Evolutionary conservation across 1,139 yeast genomes (phyloP), one percentile per base, ranked within the genome.

Genomic region (Taphrina populina): DNA sequence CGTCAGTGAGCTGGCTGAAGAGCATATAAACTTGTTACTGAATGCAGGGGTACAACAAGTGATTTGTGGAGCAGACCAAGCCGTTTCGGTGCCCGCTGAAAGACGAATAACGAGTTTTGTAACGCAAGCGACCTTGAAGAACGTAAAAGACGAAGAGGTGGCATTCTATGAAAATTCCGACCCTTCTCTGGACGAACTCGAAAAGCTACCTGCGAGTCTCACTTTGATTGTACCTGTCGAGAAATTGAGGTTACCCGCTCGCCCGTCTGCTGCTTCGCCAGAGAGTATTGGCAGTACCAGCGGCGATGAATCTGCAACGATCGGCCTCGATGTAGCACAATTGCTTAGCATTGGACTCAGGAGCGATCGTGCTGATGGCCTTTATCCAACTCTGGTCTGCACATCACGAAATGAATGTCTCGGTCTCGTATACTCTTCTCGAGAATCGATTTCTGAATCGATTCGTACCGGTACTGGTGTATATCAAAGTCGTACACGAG

Each of bases 341-440:
- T 6, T 39, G 24, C 24, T 49, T 15, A 19, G 15, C 19, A 49
- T 49, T 13, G 54, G 54, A 23, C 20, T 37, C 10, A 76, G 76
- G 27, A 84, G 96, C 1, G 98, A 92, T 69, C 82, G 98, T 65
- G 73, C 78, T 5, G 99, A 92, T 68, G 92, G 90, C 0, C 77
- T 92, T 45, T 90, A 72, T 71, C 79, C 96, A 11, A 87, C 98
- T 0, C 73, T 92, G 57, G 95, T 92, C 46, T 84, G 88, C 21
- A 87, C 90, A 54, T 70, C 78, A 35, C 68, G 75, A 57, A 80
- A 79, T 63, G 78, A 77, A 60, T 83, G 94, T 1, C 75, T 94
- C 57, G 99, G 98, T 1, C 76, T 92, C 27, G 97, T 92, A 4
- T 92, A 88, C 71, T 90, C 97, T 0, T 88, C 96, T 0, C 71